Base-by-base conservation (phyloP, 148 eudicot species). In the Amaranthus cruentus region DNA sequence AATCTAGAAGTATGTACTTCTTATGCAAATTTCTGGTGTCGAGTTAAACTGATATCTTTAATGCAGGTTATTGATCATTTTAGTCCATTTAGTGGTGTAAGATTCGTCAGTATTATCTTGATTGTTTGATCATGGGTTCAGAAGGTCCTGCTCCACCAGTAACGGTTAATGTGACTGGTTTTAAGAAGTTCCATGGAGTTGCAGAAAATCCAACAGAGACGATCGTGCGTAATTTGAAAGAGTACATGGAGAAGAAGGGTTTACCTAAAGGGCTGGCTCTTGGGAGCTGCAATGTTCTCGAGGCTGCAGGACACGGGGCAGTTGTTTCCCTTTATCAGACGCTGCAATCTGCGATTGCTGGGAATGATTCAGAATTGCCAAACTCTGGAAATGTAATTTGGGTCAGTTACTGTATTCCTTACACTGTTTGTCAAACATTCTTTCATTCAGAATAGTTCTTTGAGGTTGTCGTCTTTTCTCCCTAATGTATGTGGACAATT, bases 251-350 rank as follows among this genome's bases (percentile, higher is more conserved):
- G 75, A 84, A 83, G 73, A 89, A 78, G 73, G 92, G 96, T 44
- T 62, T 84, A 68, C 91, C 97, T 5, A 84, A 90, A 81, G 94
- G 97, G 81, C 42, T 92, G 78, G 84, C 72, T 74, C 85, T 95
- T 62, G 99, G 99, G 48, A 88, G 87, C 86, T 95, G 99, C 83
- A 88, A 76, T 73, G 75, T 92, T 83, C 96, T 95, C 43, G 99
- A 95, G 72, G 85, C 97, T 67, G 99, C 99, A 48, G 99, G 97
- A 69, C 89, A 95, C 10, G 99, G 99, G 70, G 97, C 97, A 11
- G 77, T 88, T 66, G 87, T 73, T 71, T 84, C 96, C 2, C 91
- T 95, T 55, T 89, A 95, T 74, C 94, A 92, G 85, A 88, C 86
- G 6, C 79, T 95, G 81, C 87, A 92, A 72, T 83, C 94, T 69